These are phyloP conservation scores for Paramarasmius palmivorus DNA, from an alignment of 1,284 basidiomycete genomes.

Conservation along the genomic window DNA sequence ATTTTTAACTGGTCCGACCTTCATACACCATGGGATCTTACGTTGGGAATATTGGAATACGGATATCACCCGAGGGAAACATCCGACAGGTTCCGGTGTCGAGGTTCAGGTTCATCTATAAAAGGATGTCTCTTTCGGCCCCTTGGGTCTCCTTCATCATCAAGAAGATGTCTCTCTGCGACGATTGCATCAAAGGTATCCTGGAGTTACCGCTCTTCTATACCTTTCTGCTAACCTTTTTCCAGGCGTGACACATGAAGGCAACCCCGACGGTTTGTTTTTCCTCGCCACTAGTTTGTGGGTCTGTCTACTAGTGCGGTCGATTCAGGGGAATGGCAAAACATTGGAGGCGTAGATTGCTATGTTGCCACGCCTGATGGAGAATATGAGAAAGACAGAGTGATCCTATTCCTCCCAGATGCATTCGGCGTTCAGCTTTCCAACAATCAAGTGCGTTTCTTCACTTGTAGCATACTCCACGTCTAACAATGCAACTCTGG, in stretches of 20 bases:
- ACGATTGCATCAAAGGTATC: too few species aligned
- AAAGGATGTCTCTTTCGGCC: too few species aligned
- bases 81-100: too few species aligned
- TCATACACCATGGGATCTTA: too few species aligned
- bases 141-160: too few species aligned
- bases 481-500: not conserved
- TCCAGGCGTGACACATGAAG: conserved; percentile 57
- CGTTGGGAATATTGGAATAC: too few species aligned
- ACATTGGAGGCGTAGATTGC: conserved; percentile 44
- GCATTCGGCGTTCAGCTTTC: conserved; percentile 39
- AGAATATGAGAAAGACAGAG: conserved; percentile 53
- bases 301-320: not conserved
- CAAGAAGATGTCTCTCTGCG: too few species aligned
- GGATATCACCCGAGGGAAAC: too few species aligned
- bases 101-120: too few species aligned
- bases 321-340: conserved; percentile 7
- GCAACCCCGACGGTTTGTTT: conserved; percentile 28
- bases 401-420: conserved; percentile 52
- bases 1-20: too few species aligned
- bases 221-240: not conserved
- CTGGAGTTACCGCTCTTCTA: too few species aligned
- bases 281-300: too few species aligned
- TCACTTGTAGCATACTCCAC: not conserved
- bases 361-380: conserved; percentile 48
- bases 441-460: conserved; percentile 12